Conservation (phyloP, 2,329 filamentous ascomycete genomes). For the Emergomyces orientalis region DNA sequence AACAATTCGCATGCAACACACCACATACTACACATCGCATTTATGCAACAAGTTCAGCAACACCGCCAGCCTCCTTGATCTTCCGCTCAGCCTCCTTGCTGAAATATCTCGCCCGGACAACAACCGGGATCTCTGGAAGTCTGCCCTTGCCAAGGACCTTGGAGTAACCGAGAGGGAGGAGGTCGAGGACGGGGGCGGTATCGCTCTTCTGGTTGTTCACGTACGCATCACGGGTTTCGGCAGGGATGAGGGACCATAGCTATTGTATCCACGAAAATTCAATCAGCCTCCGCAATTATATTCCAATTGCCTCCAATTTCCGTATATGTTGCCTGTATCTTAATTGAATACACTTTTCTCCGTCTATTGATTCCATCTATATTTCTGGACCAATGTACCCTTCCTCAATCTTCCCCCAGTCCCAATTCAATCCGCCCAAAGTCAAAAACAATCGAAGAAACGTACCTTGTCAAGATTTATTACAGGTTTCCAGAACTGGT, state of each 20-base stretch:
- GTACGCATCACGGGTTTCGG: constrained; percentile 90
- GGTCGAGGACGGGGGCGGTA: constrained; percentile 94
- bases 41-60: constrained; percentile 91
- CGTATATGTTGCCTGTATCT: constrained; percentile 5
- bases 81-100: constrained; percentile 95
- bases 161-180: constrained; percentile 92
- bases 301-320: constrained; percentile 2
- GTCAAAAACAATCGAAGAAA: constrained; percentile 13
- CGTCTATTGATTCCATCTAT: background rate
- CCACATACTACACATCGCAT: constrained; percentile 11
- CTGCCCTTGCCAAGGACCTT: constrained; percentile 99
- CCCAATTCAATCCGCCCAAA: background rate
- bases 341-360: background rate
- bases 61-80: constrained; percentile 95
- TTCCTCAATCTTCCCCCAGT: background rate
- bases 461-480: constrained; percentile 98
- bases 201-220: constrained; percentile 65
- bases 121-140: constrained; percentile 82
- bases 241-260: constrained; percentile 93
- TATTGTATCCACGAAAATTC: constrained; percentile 31
- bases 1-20: background rate
- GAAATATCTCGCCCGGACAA: constrained; percentile 92
- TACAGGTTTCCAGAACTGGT: constrained; percentile 96
- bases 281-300: background rate
- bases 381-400: constrained; percentile 3